Evolutionary conservation across 257 asterid species (phyloP).

Genomic region (Phtheirospermum japonicum): DNA sequence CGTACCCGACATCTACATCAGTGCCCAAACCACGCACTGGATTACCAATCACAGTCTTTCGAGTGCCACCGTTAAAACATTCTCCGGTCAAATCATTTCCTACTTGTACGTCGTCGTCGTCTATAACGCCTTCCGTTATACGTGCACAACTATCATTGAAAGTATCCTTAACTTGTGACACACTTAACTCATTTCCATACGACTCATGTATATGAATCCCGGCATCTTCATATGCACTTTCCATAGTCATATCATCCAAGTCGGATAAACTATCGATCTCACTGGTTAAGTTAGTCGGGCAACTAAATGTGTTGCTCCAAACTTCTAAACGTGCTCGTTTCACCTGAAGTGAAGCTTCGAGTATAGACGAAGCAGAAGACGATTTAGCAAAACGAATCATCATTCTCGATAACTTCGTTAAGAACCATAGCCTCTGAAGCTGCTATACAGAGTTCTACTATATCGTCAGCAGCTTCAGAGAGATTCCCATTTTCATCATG

Average conservation of each 20-base stretch:
- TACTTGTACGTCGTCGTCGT: conserved; percentile 26
- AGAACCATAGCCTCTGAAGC: conserved; percentile 86
- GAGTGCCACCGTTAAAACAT: conserved; percentile 28
- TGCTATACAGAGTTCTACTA: conserved; percentile 65
- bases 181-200: conserved; percentile 32
- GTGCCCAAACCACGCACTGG: conserved; percentile 29
- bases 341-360: conserved; percentile 76
- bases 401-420: conserved; percentile 50
- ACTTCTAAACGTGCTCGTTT: conserved; percentile 69
- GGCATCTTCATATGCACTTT: conserved; percentile 61
- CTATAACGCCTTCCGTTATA: conserved; percentile 26
- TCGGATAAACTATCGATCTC: conserved; percentile 50
- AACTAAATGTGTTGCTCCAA: conserved; percentile 32
- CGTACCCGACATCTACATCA: conserved; percentile 30
- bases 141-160: conserved; percentile 26
- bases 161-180: conserved; percentile 61
- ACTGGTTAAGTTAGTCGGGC: conserved; percentile 25
- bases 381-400: conserved; percentile 35
- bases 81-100: conserved; percentile 29
- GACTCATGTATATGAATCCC: conserved; percentile 40
- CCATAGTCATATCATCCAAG: conserved; percentile 66
- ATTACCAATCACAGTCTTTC: conserved; percentile 24
- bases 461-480: conserved; percentile 42
- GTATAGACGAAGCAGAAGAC: conserved; percentile 56
- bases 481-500: conserved; percentile 33